These are phyloP conservation scores for Acacia melanoxylon DNA, from an alignment of 306 rosid species.

Conservation along the genomic window DNA sequence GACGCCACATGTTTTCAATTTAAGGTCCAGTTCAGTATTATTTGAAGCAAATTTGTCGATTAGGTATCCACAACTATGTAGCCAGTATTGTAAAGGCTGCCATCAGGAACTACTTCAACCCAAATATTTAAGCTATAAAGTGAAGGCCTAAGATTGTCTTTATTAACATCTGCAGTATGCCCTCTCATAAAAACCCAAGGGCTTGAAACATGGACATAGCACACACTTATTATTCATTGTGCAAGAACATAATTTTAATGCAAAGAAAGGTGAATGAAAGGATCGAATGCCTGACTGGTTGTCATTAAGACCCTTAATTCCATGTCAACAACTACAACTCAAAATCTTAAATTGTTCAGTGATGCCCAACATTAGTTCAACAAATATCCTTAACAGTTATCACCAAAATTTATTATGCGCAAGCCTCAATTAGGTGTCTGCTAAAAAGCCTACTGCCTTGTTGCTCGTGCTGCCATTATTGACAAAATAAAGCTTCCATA, in stretches of 20 bases:
- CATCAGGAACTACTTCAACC: background rate
- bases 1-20: background rate
- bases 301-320: background rate
- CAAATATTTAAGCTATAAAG: background rate
- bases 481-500: slow-evolving; percentile 15
- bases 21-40: background rate
- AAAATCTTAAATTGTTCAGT: background rate
- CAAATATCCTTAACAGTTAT: background rate
- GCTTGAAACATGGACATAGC: background rate
- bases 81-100: background rate
- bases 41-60: slow-evolving; percentile 1
- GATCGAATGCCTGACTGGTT: background rate
- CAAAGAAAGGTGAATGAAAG: background rate
- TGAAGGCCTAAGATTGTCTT: background rate
- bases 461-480: background rate
- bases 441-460: background rate
- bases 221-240: background rate
- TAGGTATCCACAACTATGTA: background rate
- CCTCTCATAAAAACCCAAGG: background rate
- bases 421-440: background rate
- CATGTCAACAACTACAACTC: background rate
- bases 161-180: background rate
- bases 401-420: background rate
- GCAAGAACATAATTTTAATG: background rate
- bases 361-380: background rate